A percentile compares a stretch with the other conserved stretches of the same genome.
phyloP scores from a whole-genome alignment of 768 basidiomycete genomes.

The Suillus variegatus region DNA sequence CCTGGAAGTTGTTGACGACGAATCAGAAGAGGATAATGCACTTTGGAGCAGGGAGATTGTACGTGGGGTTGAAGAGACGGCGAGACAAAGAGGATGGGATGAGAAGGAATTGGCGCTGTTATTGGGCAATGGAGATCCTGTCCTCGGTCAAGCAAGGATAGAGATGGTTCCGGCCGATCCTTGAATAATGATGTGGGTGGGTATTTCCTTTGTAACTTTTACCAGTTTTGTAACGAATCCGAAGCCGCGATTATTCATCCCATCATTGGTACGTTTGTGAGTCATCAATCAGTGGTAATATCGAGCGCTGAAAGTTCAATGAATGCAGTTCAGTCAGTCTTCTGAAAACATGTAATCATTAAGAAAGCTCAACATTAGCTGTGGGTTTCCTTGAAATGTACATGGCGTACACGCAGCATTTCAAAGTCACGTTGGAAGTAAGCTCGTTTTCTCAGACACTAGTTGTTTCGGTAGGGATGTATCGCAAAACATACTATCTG shows the following conservation, averaged over 20 bases:
- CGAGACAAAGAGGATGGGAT: not conserved
- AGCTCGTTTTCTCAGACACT: not conserved
- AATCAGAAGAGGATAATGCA: not conserved
- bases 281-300: not conserved
- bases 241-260: not conserved
- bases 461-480: not conserved
- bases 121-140: not conserved
- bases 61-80: not conserved
- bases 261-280: not conserved
- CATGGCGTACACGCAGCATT: not conserved
- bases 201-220: not conserved
- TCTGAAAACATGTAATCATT: too few relatives aligned
- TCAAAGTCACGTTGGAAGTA: not conserved
- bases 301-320: not conserved
- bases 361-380: too few relatives aligned
- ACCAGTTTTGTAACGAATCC: not conserved
- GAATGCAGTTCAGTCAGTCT: too few relatives aligned
- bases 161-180: not conserved
- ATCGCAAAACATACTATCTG: not conserved
- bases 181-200: not conserved
- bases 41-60: not conserved
- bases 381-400: too few relatives aligned
- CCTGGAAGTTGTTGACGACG: not conserved
- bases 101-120: not conserved
- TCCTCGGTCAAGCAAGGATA: not conserved